Evolutionary conservation across 2,329 filamentous ascomycete species (phyloP).

Genomic region (Neoascochyta sp.): DNA sequence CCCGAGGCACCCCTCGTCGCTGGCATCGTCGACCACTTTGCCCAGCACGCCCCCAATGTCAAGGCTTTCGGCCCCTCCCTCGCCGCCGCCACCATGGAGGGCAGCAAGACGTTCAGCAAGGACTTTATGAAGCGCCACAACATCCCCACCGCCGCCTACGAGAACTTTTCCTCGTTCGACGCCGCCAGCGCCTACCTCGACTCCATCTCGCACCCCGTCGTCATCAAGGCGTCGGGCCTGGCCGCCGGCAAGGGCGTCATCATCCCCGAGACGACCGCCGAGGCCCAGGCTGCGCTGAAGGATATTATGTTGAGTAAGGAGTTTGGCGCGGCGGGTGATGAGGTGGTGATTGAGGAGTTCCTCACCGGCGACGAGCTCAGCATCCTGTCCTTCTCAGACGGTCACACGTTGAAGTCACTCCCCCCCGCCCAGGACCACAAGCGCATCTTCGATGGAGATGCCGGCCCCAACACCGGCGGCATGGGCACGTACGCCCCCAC

Average conservation of each 20-base stretch:
- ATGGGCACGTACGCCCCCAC: constrained; percentile 96
- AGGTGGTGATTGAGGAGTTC: constrained; percentile 95
- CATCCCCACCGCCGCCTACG: constrained; percentile 87
- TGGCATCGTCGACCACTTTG: constrained; percentile 82
- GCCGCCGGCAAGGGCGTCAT: constrained; percentile 96
- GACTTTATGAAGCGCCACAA: constrained; percentile 92
- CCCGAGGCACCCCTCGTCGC: constrained; percentile 92
- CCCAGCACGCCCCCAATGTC: constrained; percentile 55
- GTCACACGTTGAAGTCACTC: constrained; percentile 74
- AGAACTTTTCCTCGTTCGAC: constrained; percentile 79
- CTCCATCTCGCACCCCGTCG: constrained; percentile 43
- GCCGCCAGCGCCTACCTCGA: constrained; percentile 68
- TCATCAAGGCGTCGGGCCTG: constrained; percentile 90
- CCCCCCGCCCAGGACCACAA: constrained; percentile 97
- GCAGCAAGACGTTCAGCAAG: constrained; percentile 95
- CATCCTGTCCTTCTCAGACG: constrained; percentile 88
- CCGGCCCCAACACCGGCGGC: constrained; percentile 89
- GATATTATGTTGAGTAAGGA: constrained; percentile 87
- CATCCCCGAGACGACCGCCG: constrained; percentile 74
- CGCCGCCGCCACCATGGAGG: constrained; percentile 84
- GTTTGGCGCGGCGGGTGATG: constrained; percentile 81
- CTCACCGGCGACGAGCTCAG: constrained; percentile 88
- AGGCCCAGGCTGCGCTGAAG: constrained; percentile 76
- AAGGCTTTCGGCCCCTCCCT: constrained; percentile 81
- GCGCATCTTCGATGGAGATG: constrained; percentile 84